Conservation (phyloP, 768 basidiomycete species). For the Termitomyces sp. region DNA sequence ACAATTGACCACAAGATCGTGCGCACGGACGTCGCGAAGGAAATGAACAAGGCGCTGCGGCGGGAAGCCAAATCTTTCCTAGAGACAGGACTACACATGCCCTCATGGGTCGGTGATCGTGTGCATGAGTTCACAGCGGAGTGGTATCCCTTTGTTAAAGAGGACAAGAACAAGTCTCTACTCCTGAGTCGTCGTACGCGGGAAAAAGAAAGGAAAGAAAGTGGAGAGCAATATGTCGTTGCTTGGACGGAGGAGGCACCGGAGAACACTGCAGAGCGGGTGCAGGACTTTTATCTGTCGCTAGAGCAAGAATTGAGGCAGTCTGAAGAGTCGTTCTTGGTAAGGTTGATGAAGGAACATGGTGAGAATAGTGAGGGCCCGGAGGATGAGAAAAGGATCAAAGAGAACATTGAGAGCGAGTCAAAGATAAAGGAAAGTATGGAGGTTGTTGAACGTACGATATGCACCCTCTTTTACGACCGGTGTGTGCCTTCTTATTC, state of each 20-base stretch:
- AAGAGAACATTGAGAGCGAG: slow-evolving; percentile 32
- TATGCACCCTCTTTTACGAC: slow-evolving; percentile 81
- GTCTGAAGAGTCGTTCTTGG: slow-evolving; percentile 29
- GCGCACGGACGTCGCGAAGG: slow-evolving; percentile 46
- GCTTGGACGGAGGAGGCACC: slow-evolving; percentile 39
- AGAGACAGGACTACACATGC: slow-evolving; percentile 27
- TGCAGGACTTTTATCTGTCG: slow-evolving; percentile 67
- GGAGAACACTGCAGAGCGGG: slow-evolving; percentile 44
- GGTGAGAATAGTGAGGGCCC: slow-evolving; percentile 23
- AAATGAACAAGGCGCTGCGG: slow-evolving; percentile 47
- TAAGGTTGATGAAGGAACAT: slow-evolving; percentile 20
- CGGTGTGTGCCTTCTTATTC: slow-evolving; percentile 37
- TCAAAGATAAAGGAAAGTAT: slow-evolving; percentile 52
- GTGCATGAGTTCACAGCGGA: slow-evolving; percentile 49
- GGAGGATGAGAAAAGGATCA: slow-evolving; percentile 25
- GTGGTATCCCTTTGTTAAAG: slow-evolving; percentile 53
- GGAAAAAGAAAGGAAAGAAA: slow-evolving; percentile 21
- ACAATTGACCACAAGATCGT: slow-evolving; percentile 50
- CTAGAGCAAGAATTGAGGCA: slow-evolving; percentile 60
- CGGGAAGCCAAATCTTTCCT: slow-evolving; percentile 48
- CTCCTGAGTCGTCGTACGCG: slow-evolving; percentile 7
- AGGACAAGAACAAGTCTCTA: slow-evolving; percentile 5
- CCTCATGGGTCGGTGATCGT: slow-evolving; percentile 56
- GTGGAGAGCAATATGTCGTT: slow-evolving; percentile 27
- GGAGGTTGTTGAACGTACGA: slow-evolving; percentile 65